Evolutionary conservation across 371 early-diverging fungal species (phyloP).

Genomic region (Syncephalis fuscata): DNA sequence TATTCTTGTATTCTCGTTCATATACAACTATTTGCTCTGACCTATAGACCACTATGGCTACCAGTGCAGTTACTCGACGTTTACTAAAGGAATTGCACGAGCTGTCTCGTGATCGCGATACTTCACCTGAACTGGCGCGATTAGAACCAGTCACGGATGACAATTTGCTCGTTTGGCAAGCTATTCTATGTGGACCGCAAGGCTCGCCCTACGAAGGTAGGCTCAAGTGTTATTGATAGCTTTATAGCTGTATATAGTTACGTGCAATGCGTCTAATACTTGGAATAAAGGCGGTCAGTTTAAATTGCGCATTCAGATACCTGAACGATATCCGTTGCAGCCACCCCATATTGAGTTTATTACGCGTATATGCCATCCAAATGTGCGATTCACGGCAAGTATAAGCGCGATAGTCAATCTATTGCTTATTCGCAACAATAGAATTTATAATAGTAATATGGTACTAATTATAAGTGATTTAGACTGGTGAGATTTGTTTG

Average conservation of each 20-base stretch:
- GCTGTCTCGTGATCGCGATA: conserved; percentile 25
- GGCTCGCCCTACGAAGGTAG: conserved; percentile 74
- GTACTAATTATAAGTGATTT: conserved; percentile 1
- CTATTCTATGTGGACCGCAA: conserved; percentile 58
- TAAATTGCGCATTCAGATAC: conserved; percentile 33
- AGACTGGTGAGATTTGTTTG: conserved; percentile 71
- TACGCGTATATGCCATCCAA: conserved; percentile 72
- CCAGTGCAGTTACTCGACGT: conserved; percentile 36
- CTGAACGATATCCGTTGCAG: conserved; percentile 48
- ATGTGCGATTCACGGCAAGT: conserved; percentile 52
- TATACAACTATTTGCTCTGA: no score
- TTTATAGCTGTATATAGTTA: no score
- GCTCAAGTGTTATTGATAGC: no score
- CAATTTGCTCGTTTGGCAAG: conserved; percentile 76
- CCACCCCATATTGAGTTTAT: conserved; percentile 51
- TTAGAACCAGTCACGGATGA: conserved; percentile 52
- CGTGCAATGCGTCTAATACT: neutral
- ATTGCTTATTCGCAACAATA: no score
- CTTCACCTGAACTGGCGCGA: conserved; percentile 33
- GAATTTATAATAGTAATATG: no score
- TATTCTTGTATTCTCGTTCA: no score
- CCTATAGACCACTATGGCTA: no score
- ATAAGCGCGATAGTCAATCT: no score
- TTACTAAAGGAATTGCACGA: conserved; percentile 43
- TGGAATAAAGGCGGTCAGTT: conserved; percentile 31